Base-by-base conservation (phyloP, 2,329 filamentous ascomycete genomes). In the Talaromyces islandicus region DNA sequence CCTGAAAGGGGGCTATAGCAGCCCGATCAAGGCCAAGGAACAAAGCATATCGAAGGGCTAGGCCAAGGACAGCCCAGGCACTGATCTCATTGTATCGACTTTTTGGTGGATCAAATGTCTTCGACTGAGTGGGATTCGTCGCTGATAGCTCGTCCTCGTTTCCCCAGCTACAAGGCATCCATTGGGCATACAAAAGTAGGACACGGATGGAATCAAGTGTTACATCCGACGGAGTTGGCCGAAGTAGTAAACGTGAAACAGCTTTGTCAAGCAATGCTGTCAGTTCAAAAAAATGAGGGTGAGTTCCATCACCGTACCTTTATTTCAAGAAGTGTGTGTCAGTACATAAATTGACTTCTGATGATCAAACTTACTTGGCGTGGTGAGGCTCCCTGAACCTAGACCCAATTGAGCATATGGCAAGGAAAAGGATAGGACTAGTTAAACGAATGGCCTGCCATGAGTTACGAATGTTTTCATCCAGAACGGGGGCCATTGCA, bases 41-140 rank as follows among this genome's bases (percentile, higher is more conserved):
- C 57, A 61, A 35, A 7, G 65, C 62, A 50, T 67, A 67, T 50
- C 65, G 63, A 50, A 65, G 58, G 4, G 65, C 65, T 46, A 67
- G 59, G 14, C 65, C 65, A n/a, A 67, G 43, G 1, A 67, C 62
- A 32, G 63, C 63, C 56, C 65, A 63, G n/a, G 65, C 65, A 41
- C 64, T 66, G 14, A 67, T 66, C 21, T 67, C 65, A 21, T 67
- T 67, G 35, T 67, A 65, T 48, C 63, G 58, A 30, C 62, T 64
- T 3, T 57, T 62, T 1, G 60, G 58, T 9, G 53, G 7, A 4
- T 38, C 27, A 7, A 17, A 10, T 7, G 30, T 21, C 19, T 27
- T 17, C 10, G 11, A 19, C 9, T 14, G 32, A 35, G 32, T 35
- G 12, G 52, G 10, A 11, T 12, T 27, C 19, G 11, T 25, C 7